Percentiles rank a stretch among this genome's conserved stretches.
These are phyloP conservation scores for Talaromyces sp. DNA, from an alignment of 2,329 filamentous ascomycete species.

Conservation along the genomic window DNA sequence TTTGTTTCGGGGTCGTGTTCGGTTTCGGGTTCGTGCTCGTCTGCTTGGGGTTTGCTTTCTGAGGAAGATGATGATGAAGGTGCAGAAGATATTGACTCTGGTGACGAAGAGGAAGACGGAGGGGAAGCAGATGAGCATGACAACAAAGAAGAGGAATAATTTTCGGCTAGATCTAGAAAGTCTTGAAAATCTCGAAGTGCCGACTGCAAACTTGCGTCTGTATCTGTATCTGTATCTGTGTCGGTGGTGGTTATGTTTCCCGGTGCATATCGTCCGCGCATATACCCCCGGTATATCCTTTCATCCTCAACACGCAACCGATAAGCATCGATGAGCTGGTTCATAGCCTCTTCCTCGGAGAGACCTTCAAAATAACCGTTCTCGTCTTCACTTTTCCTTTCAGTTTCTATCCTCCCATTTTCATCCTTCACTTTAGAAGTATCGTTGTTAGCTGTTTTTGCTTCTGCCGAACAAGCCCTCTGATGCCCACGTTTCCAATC, in stretches of 20 bases:
- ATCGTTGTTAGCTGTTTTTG: background rate
- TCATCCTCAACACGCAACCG: constrained; percentile 23
- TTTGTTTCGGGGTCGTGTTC: background rate
- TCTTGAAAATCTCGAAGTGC: constrained; percentile 20
- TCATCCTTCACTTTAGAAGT: background rate
- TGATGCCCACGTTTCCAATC: constrained; percentile 22
- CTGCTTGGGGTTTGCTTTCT: background rate
- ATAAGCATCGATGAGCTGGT: constrained; percentile 23
- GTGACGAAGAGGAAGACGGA: background rate
- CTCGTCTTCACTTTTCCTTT: background rate
- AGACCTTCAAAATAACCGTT: constrained; percentile 17
- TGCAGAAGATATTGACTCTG: background rate
- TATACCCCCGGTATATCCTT: constrained; percentile 11
- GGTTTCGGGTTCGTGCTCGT: background rate
- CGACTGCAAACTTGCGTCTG: background rate
- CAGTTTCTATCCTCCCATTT: background rate
- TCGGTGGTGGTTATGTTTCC: background rate
- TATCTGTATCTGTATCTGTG: background rate
- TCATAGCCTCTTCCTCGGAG: constrained; percentile 16
- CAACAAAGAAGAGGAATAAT: constrained; percentile 1
- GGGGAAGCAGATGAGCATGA: background rate
- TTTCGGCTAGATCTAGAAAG: constrained; percentile 23
- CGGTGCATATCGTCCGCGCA: constrained; percentile 17
- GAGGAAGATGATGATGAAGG: background rate
- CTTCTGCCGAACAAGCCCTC: constrained; percentile 15